phyloP scores from a whole-genome alignment of 148 eudicot genomes.

The Mesembryanthemum crystallinum region DNA sequence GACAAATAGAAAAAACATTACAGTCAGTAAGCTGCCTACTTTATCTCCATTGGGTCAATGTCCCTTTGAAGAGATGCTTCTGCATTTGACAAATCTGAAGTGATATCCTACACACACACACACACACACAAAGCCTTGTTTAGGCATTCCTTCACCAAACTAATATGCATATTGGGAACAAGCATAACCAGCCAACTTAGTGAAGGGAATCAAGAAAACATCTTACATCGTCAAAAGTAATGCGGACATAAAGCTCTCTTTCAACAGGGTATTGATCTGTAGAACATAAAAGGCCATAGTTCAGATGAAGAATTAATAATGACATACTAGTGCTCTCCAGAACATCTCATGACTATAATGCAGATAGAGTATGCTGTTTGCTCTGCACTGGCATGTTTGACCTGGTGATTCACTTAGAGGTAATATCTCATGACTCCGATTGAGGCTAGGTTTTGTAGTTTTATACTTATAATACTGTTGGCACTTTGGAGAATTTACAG shows the following conservation, averaged over 20 bases:
- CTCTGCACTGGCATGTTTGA: too few species aligned
- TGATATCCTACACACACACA: slow-evolving; percentile 28
- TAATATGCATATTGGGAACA: neutral
- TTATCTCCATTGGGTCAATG: slow-evolving; percentile 39
- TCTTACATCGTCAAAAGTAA: slow-evolving; percentile 67
- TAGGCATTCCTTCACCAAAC: neutral
- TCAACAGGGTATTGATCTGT: slow-evolving; percentile 56
- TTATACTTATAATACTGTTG: too few species aligned
- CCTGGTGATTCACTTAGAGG: too few species aligned
- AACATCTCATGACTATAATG: neutral
- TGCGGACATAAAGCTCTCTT: slow-evolving; percentile 56
- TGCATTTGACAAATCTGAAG: slow-evolving; percentile 17
- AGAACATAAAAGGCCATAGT: neutral
- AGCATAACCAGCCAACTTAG: neutral
- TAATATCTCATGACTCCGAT: too few species aligned
- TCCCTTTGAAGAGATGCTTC: slow-evolving; percentile 18
- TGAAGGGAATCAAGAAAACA: neutral
- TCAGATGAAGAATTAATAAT: neutral
- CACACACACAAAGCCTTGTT: neutral
- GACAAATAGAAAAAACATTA: too few species aligned
- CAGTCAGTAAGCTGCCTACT: slow-evolving; percentile 35
- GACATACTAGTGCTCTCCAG: neutral
- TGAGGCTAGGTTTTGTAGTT: too few species aligned
- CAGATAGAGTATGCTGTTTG: neutral
- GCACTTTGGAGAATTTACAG: too few species aligned